Evolutionary conservation across 2,329 filamentous ascomycete species (phyloP), one percentile per base, ranked within the genome.

Genomic region (Fusarium abutilonis): DNA sequence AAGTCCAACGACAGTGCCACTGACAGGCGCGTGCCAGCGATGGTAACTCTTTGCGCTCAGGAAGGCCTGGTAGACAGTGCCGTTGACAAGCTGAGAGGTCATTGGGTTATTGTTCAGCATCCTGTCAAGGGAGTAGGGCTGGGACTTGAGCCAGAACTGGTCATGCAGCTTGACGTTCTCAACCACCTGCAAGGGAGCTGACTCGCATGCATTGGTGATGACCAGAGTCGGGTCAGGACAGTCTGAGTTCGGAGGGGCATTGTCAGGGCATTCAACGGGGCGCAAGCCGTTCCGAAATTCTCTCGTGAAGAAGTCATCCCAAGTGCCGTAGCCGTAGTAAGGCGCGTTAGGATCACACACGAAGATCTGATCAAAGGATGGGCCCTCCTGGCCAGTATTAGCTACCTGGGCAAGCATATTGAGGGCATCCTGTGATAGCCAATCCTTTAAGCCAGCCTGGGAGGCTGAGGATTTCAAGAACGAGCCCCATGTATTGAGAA

Each of bases 11-110:
- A 90, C 75, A 2, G 71, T 84, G 0, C 88, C 88, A 4, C 75
- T 79, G 0, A 90, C 80, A 2, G 88, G 88, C 0, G 84, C 88
- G 88, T 0, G 84, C 88, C 88, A 90, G 17, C 88, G 80, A 71
- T 90, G 88, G 70, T 91, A 90, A 40, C 82, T 85, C 26, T 87
- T 74, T 0, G 86, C 82, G 13, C 80, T 86, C 2, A 90, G 74
- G 63, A 89, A 90, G 0, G 87, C 87, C 66, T 91, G 88, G 69
- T 89, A 90, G 3, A 90, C 77, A 0, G 85, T 89, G 0, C 84
- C 88, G 0, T 82, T 82, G 2, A 79, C 78, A 60, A 90, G 90
- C 2, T 82, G 66, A 6, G 74, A 64, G 0, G 82, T 74, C 3
- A 82, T 67, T 0, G 73, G 60, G 60, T 87, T 82, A 53, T 82